phyloP scores from a whole-genome alignment of 352 stramenopile genomes.

The Globisporangium canariense region DNA sequence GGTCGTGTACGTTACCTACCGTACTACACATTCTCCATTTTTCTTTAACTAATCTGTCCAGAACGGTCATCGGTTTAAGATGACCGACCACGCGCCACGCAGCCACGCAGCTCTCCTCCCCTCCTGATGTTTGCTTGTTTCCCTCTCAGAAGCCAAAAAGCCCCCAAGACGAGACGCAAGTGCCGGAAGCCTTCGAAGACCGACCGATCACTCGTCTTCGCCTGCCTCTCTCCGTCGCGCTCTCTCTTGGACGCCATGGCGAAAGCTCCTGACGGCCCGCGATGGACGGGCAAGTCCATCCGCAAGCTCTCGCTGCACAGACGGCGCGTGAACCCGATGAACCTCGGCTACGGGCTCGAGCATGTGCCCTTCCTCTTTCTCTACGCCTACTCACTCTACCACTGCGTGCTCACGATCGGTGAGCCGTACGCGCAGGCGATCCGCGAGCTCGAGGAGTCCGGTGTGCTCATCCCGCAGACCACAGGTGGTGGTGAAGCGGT shows the following conservation, averaged over 20 bases:
- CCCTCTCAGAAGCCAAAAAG: conserved; percentile 10
- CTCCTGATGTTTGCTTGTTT: not conserved
- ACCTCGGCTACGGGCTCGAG: conserved; percentile 66
- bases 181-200: not conserved
- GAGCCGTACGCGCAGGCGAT: conserved; percentile 78
- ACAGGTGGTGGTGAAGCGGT: conserved; percentile 23
- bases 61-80: not conserved
- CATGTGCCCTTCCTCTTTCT: conserved; percentile 66
- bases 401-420: conserved; percentile 58
- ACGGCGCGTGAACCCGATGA: conserved; percentile 50
- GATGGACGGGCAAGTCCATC: conserved; percentile 74
- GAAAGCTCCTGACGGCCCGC: conserved; percentile 29
- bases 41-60: not conserved
- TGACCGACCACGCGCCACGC: conserved; percentile 4
- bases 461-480: conserved; percentile 36
- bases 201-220: no score
- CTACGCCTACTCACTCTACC: conserved; percentile 69
- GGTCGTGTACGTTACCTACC: not conserved
- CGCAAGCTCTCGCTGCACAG: conserved; percentile 61
- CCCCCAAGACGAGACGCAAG: conserved; percentile 1
- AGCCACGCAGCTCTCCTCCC: not conserved
- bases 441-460: conserved; percentile 60
- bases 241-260: not conserved
- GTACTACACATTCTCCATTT: not conserved
- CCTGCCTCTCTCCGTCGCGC: not conserved